These are phyloP conservation scores for Hypomontagnella submonticulosa DNA, from an alignment of 495 filamentous ascomycete species.

Conservation along the genomic window DNA sequence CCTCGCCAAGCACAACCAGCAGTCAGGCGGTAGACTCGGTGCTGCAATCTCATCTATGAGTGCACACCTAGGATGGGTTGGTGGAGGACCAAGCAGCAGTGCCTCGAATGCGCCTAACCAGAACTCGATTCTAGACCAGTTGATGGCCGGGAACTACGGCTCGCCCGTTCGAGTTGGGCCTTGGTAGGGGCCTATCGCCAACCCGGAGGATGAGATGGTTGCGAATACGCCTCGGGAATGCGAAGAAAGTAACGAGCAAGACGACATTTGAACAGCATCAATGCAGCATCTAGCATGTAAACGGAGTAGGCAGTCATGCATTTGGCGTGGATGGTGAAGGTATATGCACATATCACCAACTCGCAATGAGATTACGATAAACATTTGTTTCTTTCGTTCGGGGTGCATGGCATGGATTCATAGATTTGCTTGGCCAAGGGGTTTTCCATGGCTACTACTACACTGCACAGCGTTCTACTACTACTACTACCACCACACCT, in stretches of 20 bases:
- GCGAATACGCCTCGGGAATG: background rate
- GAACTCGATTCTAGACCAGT: slow-evolving; percentile 79
- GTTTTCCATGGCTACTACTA: slow-evolving; percentile 15
- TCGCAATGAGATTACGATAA: slow-evolving; percentile 42
- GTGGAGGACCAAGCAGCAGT: slow-evolving; percentile 57
- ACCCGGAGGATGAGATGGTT: background rate
- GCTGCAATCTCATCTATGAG: slow-evolving; percentile 81
- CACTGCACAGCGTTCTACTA: slow-evolving; percentile 29
- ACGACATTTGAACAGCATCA: slow-evolving; percentile 30
- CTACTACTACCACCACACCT: slow-evolving; percentile 13
- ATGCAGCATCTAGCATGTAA: slow-evolving; percentile 17
- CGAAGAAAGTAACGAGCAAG: slow-evolving; percentile 29
- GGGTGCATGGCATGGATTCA: slow-evolving; percentile 37
- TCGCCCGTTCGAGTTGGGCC: slow-evolving; percentile 79
- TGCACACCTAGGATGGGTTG: slow-evolving; percentile 81
- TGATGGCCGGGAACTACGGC: slow-evolving; percentile 81
- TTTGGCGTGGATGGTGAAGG: slow-evolving; percentile 17
- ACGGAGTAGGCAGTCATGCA: slow-evolving; percentile 13
- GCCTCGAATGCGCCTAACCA: slow-evolving; percentile 53
- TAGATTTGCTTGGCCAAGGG: slow-evolving; percentile 32
- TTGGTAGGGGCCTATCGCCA: slow-evolving; percentile 59
- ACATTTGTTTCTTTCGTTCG: slow-evolving; percentile 32
- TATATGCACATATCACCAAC: slow-evolving; percentile 39
- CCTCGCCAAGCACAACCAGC: slow-evolving; percentile 87
- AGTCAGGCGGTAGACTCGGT: slow-evolving; percentile 83